phyloP scores from a whole-genome alignment of 2,329 filamentous ascomycete genomes.

The Colletotrichum sp. region DNA sequence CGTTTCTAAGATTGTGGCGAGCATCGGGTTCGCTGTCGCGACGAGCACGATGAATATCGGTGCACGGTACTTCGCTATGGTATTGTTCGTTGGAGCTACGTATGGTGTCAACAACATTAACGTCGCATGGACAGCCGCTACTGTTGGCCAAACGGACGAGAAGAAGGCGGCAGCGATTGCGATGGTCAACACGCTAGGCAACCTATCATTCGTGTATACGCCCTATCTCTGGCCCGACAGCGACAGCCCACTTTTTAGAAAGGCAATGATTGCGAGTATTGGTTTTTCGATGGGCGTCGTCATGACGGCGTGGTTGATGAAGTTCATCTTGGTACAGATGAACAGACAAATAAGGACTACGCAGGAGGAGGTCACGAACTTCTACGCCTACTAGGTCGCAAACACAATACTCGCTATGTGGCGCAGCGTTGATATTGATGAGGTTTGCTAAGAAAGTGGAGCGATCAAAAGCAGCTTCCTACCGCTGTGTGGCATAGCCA shows the following conservation, averaged over 20 bases:
- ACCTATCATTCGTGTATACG: slow-evolving; percentile 17
- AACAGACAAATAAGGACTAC: slow-evolving; percentile 35
- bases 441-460: neutral
- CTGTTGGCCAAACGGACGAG: slow-evolving; percentile 50
- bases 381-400: slow-evolving; percentile 29
- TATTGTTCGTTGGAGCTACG: slow-evolving; percentile 42
- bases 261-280: slow-evolving; percentile 25
- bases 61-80: slow-evolving; percentile 28
- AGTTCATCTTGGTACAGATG: slow-evolving; percentile 33
- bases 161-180: slow-evolving; percentile 50
- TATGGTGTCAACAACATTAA: slow-evolving; percentile 49
- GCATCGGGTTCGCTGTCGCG: slow-evolving; percentile 22
- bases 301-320: slow-evolving; percentile 39
- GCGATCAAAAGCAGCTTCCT: neutral
- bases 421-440: neutral
- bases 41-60: slow-evolving; percentile 25
- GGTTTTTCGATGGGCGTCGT: slow-evolving; percentile 35
- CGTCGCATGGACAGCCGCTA: slow-evolving; percentile 44
- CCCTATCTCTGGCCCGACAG: slow-evolving; percentile 15
- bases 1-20: slow-evolving; percentile 39
- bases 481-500: neutral
- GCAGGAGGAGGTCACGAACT: slow-evolving; percentile 27
- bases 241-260: slow-evolving; percentile 16
- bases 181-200: slow-evolving; percentile 18
- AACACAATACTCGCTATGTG: neutral